Evolutionary conservation across 345 rosid species (phyloP), one percentile per base, ranked within the genome.

Genomic region (Reutealis trisperma): DNA sequence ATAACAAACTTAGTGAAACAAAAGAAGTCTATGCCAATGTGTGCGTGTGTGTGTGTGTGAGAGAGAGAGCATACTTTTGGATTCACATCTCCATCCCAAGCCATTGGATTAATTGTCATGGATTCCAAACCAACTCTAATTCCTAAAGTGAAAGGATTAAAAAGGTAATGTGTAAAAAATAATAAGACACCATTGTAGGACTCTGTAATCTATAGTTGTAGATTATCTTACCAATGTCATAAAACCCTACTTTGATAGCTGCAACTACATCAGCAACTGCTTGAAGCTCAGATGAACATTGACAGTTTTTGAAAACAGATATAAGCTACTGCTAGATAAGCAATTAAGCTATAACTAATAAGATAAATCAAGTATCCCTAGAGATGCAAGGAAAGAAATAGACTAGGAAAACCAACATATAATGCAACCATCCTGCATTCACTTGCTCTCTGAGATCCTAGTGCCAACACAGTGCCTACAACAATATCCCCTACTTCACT

Each of bases 201-300:
- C 25, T 49, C 16, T 47, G 70, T 65, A 8, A 41, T 19, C 13
- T 8, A 55, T 0, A 54, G 52, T 19, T 51, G 11, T 19, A 9
- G 30, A 63, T 63, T 34, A 12, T 21, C 67, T 74, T 87, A 93
- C 99, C 99, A 75, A 95, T 90, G 71, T 92, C 99, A 86, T 93
- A 95, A 80, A 93, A 95, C 11, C 98, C 99, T 9, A 97, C 99
- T 88, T 88, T 93, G 45, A 95, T 93, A 59, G 98, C 95, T 34
- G 98, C 98, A 66, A 93, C 97, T 45, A 95, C 98, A 81, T 93
- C 98, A 70, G 99, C 98, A 80, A 95, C 98, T n/a, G 99, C 98
- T 86, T 95, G 98, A 83, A 95, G 98, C 63, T 98, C 99, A 58
- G 99, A 95, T 4, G 99, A 86, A 80, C 99, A 95, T 78, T 92